Evolutionary conservation across 2,329 filamentous ascomycete genomes (phyloP).

Genomic region (Falciphora oryzae): DNA sequence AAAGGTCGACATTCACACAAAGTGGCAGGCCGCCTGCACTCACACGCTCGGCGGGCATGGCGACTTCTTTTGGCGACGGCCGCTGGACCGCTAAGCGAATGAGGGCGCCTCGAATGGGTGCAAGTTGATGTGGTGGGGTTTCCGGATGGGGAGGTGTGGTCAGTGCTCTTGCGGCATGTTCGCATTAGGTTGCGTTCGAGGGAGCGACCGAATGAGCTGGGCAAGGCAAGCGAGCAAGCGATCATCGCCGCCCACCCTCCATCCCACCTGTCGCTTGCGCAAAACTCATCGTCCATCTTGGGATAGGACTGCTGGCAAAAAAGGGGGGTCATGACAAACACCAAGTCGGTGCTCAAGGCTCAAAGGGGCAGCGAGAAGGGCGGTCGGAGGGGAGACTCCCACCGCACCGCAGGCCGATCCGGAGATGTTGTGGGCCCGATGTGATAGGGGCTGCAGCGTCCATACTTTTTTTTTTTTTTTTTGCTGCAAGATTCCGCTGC

Average conservation of each 20-base stretch:
- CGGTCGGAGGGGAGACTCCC: too few species aligned
- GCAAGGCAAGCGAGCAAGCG: too few species aligned
- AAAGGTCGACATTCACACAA: too few species aligned
- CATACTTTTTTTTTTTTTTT: too few species aligned
- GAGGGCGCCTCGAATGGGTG: neutral
- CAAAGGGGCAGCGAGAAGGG: too few species aligned
- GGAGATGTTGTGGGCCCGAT: neutral
- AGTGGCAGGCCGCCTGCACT: too few species aligned
- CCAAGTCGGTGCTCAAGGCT: too few species aligned
- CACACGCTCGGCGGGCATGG: neutral
- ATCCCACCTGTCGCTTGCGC: too few species aligned
- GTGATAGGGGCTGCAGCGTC: neutral
- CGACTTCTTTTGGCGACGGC: neutral
- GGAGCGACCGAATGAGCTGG: neutral
- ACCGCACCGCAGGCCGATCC: neutral
- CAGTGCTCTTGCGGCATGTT: neutral
- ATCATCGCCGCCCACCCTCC: neutral
- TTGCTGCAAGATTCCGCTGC: neutral
- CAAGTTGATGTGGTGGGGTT: constrained; percentile 1
- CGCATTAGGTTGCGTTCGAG: neutral
- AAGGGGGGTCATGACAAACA: neutral
- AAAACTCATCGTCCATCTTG: too few species aligned
- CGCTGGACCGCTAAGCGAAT: neutral
- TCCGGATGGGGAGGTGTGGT: neutral
- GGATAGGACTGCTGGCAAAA: neutral